Conservation (phyloP, 1,284 basidiomycete genomes). For the Malassezia restricta region DNA sequence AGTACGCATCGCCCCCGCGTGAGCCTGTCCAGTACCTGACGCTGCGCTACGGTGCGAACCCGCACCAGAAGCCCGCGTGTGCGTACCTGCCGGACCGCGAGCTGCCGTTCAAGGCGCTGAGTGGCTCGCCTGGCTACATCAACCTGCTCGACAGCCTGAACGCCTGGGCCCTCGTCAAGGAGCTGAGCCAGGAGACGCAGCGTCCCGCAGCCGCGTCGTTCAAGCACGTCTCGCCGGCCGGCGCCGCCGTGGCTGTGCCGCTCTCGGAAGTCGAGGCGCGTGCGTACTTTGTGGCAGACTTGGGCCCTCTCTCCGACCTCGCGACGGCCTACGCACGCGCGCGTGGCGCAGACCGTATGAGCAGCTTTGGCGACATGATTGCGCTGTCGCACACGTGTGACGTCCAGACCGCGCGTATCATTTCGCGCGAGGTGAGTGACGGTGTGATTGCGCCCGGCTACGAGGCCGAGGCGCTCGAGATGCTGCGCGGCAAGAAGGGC, state of each 20-base stretch:
- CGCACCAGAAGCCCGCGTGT: slow-evolving; percentile 96
- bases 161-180: slow-evolving; percentile 89
- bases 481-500: slow-evolving; percentile 89
- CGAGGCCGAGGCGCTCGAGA: slow-evolving; percentile 71
- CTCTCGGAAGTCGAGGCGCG: slow-evolving; percentile 76
- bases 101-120: slow-evolving; percentile 86
- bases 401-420: slow-evolving; percentile 83
- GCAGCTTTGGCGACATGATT: slow-evolving; percentile 97
- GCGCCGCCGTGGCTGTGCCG: slow-evolving; percentile 60
- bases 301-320: slow-evolving; percentile 75
- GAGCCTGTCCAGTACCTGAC: slow-evolving; percentile 54
- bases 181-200: slow-evolving; percentile 65
- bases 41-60: slow-evolving; percentile 91
- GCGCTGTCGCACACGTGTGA: slow-evolving; percentile 87
- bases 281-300: slow-evolving; percentile 90
- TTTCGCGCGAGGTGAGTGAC: slow-evolving; percentile 93
- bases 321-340: slow-evolving; percentile 92
- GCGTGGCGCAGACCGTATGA: slow-evolving; percentile 96
- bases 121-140: slow-evolving; percentile 95
- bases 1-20: slow-evolving; percentile 61
- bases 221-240: slow-evolving; percentile 98
- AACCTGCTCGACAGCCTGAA: slow-evolving; percentile 97
- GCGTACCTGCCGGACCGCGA: slow-evolving; percentile 81
- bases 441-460: slow-evolving; percentile 95
- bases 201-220: slow-evolving; percentile 95